Percentiles rank a stretch among this genome's conserved stretches.
Conservation (phyloP, 305 asterid genomes). For the Plantago coronopus region DNA sequence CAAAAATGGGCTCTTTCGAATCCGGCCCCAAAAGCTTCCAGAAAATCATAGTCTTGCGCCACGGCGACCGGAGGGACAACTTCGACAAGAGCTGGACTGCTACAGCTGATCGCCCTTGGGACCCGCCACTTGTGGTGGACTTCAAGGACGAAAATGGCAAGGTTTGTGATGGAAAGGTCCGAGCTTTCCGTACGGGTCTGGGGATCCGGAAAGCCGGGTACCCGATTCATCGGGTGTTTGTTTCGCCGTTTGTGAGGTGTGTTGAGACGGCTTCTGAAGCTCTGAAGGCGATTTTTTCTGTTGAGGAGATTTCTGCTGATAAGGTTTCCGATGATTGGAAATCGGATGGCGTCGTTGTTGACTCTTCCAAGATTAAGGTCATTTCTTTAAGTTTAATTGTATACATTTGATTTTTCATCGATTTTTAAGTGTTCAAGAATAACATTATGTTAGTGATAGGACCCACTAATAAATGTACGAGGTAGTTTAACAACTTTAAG, state of each 20-base stretch:
- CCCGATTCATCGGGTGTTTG: slow-evolving; percentile 74
- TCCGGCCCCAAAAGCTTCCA: slow-evolving; percentile 30
- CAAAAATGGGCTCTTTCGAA: neutral
- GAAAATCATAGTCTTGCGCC: slow-evolving; percentile 82
- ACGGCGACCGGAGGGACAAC: slow-evolving; percentile 89
- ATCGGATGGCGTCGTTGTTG: slow-evolving; percentile 49
- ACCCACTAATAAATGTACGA: no score
- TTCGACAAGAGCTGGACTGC: slow-evolving; percentile 63
- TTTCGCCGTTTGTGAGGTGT: slow-evolving; percentile 81
- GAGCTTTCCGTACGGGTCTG: slow-evolving; percentile 62
- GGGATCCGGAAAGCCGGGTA: slow-evolving; percentile 40
- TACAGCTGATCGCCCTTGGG: slow-evolving; percentile 78
- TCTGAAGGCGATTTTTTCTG: slow-evolving; percentile 52
- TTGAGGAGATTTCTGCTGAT: slow-evolving; percentile 33
- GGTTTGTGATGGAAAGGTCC: slow-evolving; percentile 36
- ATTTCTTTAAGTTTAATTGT: no score
- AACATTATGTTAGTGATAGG: no score
- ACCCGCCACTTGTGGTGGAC: slow-evolving; percentile 69
- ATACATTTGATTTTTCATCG: no score
- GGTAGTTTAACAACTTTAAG: no score
- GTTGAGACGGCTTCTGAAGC: slow-evolving; percentile 77
- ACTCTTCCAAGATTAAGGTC: slow-evolving; percentile 74
- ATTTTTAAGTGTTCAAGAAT: no score
- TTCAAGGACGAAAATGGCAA: no score
- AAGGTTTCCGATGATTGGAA: slow-evolving; percentile 26